Base-by-base conservation (phyloP, 1,284 basidiomycete species). In the Irpex sp. region DNA sequence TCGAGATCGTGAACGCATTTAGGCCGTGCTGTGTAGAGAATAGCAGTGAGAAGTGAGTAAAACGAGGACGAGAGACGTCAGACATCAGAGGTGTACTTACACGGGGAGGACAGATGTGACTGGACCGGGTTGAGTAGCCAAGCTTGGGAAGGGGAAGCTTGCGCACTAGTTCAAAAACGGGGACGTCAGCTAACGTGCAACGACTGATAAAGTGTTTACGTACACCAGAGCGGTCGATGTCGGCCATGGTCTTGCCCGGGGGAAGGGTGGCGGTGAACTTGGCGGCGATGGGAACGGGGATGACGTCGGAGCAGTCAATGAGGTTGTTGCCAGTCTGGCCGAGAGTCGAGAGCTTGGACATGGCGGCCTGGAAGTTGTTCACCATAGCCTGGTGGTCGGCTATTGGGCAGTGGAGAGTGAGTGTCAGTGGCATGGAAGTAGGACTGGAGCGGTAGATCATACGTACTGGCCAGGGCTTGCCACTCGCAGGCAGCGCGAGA, bases 161-260 rank as follows among this genome's bases (percentile, higher is more conserved):
- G 63, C 63, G 51, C 63, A 64, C 62, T 63, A 8, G n/a, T 44
- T 44, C 40, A 9, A 2, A 44, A 44, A 44, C 40, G 2, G 15
- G 11, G 11, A 44, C 2, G 40, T 44, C 40, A 11, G 26, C 26
- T 26, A 26, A 26, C 26, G 21, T 13, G 21, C 11, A 26, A 55
- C 17, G 13, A 15, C 13, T 55, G 52, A n/a, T 55, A 55, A 26
- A 57, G 56, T 7, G 56, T n/a, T 7, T 17, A 57, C 56, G 19
- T 37, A 57, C 40, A 15, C 40, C 64, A 26, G 63, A 59, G 21
- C 57, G 52, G n/a, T 57, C 56, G 61, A 73, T 63, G 48, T 72
- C 65, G 2, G 58, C 8, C 36, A 26, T 34, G 17, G 62, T 55
- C 40, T 57, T 51, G 40, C 69, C 67, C 48, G 72, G 70, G 15